Conservation (phyloP, 202 grass and related monocot species). For the Zizania palustris region DNA sequence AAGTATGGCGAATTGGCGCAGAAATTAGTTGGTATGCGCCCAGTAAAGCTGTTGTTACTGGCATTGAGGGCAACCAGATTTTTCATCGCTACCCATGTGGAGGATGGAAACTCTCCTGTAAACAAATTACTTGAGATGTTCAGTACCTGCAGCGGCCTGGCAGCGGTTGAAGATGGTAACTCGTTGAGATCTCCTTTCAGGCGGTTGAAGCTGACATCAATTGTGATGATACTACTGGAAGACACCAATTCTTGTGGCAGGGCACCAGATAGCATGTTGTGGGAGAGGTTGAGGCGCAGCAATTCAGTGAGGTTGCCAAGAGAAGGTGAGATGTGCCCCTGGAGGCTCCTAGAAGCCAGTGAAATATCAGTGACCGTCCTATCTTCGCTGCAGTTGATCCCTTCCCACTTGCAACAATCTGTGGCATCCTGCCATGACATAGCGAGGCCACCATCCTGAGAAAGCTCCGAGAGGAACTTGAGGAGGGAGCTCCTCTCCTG, state of each 20-base stretch:
- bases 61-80: constrained; percentile 38
- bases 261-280: constrained; percentile 28
- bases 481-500: constrained; percentile 43
- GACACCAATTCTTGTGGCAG: constrained; percentile 40
- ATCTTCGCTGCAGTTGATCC: constrained; percentile 40
- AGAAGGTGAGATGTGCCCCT: constrained; percentile 40
- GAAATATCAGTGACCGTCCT: constrained; percentile 26
- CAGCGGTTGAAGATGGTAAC: not conserved
- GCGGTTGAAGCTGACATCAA: constrained; percentile 54
- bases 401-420: constrained; percentile 62
- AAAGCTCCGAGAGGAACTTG: constrained; percentile 37
- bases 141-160: constrained; percentile 27
- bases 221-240: constrained; percentile 39
- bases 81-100: not conserved
- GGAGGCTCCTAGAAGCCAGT: constrained; percentile 30
- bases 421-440: not conserved
- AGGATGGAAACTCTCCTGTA: constrained; percentile 38
- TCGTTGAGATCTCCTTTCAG: constrained; percentile 31
- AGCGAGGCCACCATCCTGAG: not conserved
- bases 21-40: constrained; percentile 21
- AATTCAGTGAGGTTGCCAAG: constrained; percentile 44
- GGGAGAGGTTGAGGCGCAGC: constrained; percentile 43
- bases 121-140: constrained; percentile 57
- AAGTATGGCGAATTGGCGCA: constrained; percentile 30
- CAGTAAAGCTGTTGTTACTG: constrained; percentile 53